Evolutionary conservation across 2,329 filamentous ascomycete species (phyloP).

Genomic region (Colletotrichum agaves): DNA sequence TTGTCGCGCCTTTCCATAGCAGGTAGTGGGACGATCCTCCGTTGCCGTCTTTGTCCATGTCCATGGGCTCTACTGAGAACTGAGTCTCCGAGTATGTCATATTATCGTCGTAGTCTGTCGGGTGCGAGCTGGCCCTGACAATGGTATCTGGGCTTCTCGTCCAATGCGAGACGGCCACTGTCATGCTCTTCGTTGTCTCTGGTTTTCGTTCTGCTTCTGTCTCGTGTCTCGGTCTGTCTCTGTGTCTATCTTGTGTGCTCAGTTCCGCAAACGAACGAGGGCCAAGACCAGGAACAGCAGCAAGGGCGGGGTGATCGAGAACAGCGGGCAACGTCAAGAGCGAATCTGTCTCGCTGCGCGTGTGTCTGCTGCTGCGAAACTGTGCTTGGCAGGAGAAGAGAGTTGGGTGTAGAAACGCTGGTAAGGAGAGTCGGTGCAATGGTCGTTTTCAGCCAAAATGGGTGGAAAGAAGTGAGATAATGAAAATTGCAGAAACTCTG

Average conservation of each 20-base stretch:
- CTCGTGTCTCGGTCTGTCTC: conserved; percentile 10
- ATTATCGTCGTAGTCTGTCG: conserved; percentile 24
- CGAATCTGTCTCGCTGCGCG: conserved; percentile 7
- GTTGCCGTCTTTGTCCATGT: conserved; percentile 35
- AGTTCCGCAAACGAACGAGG: conserved; percentile 30
- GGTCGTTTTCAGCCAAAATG: conserved; percentile 27
- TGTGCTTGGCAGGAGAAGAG: conserved; percentile 17
- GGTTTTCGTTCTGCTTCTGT: conserved; percentile 4
- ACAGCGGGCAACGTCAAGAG: conserved; percentile 18
- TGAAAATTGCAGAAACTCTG: conserved; percentile 20
- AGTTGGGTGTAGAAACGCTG: neutral
- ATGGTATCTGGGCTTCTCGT: conserved; percentile 34
- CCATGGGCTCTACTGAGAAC: conserved; percentile 36
- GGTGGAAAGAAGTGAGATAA: conserved; percentile 25
- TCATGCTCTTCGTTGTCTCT: conserved; percentile 31
- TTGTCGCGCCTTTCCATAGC: conserved; percentile 25
- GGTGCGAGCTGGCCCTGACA: conserved; percentile 32
- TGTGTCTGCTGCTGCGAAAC: conserved; percentile 18
- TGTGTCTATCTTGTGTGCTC: conserved; percentile 11
- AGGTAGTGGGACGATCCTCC: conserved; percentile 32
- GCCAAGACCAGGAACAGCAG: conserved; percentile 18
- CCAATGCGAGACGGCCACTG: conserved; percentile 37
- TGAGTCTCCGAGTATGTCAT: conserved; percentile 34
- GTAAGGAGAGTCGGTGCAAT: conserved; percentile 15
- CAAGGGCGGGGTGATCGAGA: conserved; percentile 5